Evolutionary conservation across 2,329 filamentous ascomycete species (phyloP), one percentile per base, ranked within the genome.

Genomic region (Xylariaceae sp.): DNA sequence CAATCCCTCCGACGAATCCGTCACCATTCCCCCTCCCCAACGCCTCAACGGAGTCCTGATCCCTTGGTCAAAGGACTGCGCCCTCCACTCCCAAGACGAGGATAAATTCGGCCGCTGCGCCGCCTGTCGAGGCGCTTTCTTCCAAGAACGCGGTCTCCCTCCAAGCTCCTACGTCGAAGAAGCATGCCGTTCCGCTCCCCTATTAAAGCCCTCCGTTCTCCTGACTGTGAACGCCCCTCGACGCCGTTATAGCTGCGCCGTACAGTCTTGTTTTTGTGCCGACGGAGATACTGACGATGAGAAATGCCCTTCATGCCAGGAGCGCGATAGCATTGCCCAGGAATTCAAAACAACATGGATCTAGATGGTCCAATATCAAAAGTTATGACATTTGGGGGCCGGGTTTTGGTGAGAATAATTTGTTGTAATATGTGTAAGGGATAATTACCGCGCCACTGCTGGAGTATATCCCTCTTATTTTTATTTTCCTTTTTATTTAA

Each of bases 201-300:
- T 48, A 3, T 8, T 44, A 3, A 2, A 27, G 6, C 32, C 50
- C 1, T 48, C 49, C 1, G 31, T 53, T 3, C 30, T 54, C 7
- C 53, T 65, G 0, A 59, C 59, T 1, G 54, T 64, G 1, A 53
- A 52, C 6, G 50, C 44, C 0, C 63, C 63, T 0, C 39, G 42
- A 8, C 58, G 55, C 1, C 30, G 39, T 1, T 64, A 60, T 27
- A 59, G 54, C 1, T 61, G 53, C 12, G 64, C 61, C 0, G 58
- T 62, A 6, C 64, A 65, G 46, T 34, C 59, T 5, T 64, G 63
- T 19, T 64, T 52, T 11, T 66, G 61, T 47, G 31, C 3, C 19
- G n/a, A 32, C 1, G 34, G 50, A 2, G 53, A 51, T 27, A 3
- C 2, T 45, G 19, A 45, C 31, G 41, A 42, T 9, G 31, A 53